phyloP scores from a whole-genome alignment of 306 rosid species.

The Pyrus communis region DNA sequence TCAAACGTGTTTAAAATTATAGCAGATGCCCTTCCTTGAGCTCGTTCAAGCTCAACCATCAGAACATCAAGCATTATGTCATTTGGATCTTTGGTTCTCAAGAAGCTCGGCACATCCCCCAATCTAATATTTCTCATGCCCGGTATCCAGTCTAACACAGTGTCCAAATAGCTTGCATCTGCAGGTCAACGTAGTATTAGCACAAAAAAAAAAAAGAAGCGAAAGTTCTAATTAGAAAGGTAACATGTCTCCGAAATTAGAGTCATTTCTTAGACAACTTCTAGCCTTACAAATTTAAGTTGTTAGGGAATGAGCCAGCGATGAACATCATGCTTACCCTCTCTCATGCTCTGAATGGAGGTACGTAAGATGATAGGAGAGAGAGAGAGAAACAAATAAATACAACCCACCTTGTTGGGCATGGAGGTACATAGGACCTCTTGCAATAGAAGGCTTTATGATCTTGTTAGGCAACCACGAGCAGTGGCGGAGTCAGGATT shows the following conservation, averaged over 20 bases:
- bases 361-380: no score
- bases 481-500: no score
- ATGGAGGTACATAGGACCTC: no score
- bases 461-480: no score
- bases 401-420: no score
- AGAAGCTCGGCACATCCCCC: conserved; percentile 45
- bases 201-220: background rate
- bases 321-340: no score
- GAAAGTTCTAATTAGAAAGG: background rate
- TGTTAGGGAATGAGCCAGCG: no score
- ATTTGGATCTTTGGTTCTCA: conserved; percentile 46
- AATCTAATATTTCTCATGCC: conserved; percentile 47
- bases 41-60: conserved; percentile 12
- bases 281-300: no score
- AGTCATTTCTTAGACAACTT: background rate
- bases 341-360: no score
- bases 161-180: conserved; percentile 43
- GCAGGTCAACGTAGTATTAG: background rate
- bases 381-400: no score
- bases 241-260: background rate
- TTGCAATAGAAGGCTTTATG: no score
- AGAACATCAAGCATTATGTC: conserved; percentile 21
- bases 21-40: conserved; percentile 34
- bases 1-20: conserved; percentile 53
- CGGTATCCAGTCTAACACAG: conserved; percentile 45